Base-by-base conservation (phyloP, 768 basidiomycete genomes). In the Rhizopogon vesiculosus region DNA sequence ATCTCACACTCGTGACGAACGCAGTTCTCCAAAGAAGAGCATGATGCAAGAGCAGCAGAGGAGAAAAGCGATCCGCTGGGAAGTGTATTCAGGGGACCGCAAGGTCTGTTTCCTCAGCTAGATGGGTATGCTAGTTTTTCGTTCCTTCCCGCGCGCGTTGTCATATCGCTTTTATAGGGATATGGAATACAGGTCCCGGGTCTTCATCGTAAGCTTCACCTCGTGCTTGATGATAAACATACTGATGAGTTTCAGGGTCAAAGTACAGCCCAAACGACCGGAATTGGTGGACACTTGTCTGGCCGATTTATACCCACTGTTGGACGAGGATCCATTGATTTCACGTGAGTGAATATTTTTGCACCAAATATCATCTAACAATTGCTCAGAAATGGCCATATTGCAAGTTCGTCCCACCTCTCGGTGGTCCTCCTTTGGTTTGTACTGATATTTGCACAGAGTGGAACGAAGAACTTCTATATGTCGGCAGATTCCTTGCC, bases 301-400 rank as follows among this genome's bases (percentile, higher is more conserved):
- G 85, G 89, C 8, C 78, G 93, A 6, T 97, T 97, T 66, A 93
- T 98, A 51, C 91, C 93, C 7, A 98, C 96, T 0, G 91, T 98
- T 5, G 96, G 98, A 69, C 82, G 95, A 61, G 93, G 97, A 69
- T 86, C 89, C 0, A 87, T 96, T 53, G 93, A 93, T 70, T 74
- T 95, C 35, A 85, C 91, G 87, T 91, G 65, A 70, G 85, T 53
- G n/a, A 38, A 25, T 39, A 40, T 25, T 42, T 45, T 25, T 28
- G 15, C 16, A 41, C 33, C 35, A 43, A 10, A 45, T 53, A 12
- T 25, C 19, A 42, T 45, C 5, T 18, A 59, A 5, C 53, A 50
- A 43, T 42, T 35, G 3, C 29, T 42, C 50, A 92, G 91, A 64
- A 93, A 97, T 68, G 84, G 87, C 25, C 85, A 90, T 65, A 88